phyloP scores from a whole-genome alignment of 2,329 filamentous ascomycete genomes.

The Sporothrix dimorphospora region DNA sequence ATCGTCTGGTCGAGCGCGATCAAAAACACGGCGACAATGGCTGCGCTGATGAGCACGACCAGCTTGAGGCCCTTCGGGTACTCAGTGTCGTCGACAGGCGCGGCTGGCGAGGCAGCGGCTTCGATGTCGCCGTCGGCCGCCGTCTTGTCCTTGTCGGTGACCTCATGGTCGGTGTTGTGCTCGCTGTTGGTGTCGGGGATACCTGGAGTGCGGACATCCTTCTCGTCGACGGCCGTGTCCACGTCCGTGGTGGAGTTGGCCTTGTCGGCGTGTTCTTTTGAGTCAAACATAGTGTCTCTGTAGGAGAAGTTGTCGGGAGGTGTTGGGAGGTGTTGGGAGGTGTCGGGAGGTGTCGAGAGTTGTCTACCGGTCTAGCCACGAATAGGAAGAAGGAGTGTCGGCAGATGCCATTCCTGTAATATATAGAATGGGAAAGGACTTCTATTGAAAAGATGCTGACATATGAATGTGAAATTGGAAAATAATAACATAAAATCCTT shows the following conservation, averaged over 20 bases:
- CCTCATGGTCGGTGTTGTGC: not conserved
- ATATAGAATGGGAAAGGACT: not conserved
- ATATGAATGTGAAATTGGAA: too few relatives aligned
- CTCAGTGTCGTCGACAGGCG: not conserved
- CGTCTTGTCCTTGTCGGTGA: not conserved
- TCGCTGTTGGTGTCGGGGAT: not conserved
- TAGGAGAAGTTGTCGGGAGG: not conserved
- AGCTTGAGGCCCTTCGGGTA: constrained; percentile 1
- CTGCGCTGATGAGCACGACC: not conserved
- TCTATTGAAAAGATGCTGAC: too few relatives aligned
- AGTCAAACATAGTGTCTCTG: not conserved
- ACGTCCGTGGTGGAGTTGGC: constrained; percentile 14
- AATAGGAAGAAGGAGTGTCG: not conserved
- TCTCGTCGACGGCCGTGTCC: not conserved
- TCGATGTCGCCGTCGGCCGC: not conserved
- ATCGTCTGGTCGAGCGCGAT: constrained; percentile 22
- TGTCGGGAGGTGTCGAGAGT: not conserved
- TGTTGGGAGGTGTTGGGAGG: not conserved
- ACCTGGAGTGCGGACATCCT: not conserved
- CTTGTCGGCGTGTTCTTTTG: not conserved
- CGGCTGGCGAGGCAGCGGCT: not conserved
- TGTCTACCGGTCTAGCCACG: not conserved
- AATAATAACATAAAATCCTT: not conserved
- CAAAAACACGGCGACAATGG: not conserved
- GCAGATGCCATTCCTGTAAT: not conserved